Percentiles rank a stretch among this genome's conserved stretches.
Evolutionary conservation across 331 rosid genomes (phyloP).

Genomic region (Phaseolus coccineus): DNA sequence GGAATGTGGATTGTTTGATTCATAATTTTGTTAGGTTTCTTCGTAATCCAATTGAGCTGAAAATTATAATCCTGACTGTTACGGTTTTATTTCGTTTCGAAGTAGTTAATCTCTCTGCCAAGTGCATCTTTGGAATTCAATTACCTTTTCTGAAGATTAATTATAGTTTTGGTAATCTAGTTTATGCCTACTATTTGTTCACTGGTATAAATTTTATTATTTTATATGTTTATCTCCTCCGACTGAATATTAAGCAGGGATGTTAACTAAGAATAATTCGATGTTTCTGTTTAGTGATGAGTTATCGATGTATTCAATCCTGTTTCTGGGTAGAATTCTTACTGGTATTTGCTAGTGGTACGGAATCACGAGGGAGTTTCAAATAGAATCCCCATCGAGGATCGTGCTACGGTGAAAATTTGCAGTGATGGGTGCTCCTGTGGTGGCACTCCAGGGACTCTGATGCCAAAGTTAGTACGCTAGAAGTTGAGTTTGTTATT

Average conservation of each 20-base stretch:
- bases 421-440: too few relatives aligned
- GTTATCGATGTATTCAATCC: conserved; percentile 19
- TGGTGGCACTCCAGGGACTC: too few relatives aligned
- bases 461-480: too few relatives aligned
- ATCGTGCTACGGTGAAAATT: too few relatives aligned
- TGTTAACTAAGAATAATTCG: conserved; percentile 3
- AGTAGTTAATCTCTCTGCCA: not conserved
- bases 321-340: conserved; percentile 7
- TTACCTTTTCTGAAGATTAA: not conserved
- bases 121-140: conserved; percentile 21
- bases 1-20: conserved; percentile 36
- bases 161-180: not conserved
- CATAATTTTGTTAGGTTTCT: not conserved
- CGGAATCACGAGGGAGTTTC: too few relatives aligned
- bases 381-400: too few relatives aligned
- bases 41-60: not conserved
- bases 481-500: too few relatives aligned
- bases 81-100: conserved; percentile 23
- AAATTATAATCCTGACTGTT: not conserved
- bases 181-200: not conserved
- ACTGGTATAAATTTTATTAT: not conserved
- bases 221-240: not conserved
- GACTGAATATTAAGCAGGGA: not conserved
- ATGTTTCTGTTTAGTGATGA: not conserved
- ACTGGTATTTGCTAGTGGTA: not conserved